A percentile compares a stretch with the other conserved stretches of the same genome.
These are phyloP conservation scores for Forsythia suspensa DNA, from an alignment of 257 asterid genomes.

Conservation along the genomic window DNA sequence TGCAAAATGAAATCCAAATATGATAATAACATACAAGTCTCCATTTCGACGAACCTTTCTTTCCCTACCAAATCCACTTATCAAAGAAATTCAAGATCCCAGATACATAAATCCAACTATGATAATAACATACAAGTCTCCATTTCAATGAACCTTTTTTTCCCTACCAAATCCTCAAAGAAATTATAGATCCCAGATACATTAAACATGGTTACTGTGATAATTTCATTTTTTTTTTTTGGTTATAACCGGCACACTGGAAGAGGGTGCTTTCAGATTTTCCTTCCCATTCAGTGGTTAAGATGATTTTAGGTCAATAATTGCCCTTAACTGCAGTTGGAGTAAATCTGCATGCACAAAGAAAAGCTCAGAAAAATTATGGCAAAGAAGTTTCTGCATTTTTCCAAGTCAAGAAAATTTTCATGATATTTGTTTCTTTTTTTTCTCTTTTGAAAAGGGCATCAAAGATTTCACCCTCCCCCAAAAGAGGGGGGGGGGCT, in stretches of 20 bases:
- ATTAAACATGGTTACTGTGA: neutral
- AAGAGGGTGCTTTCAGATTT: neutral
- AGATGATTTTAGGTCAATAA: neutral
- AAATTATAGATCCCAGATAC: neutral
- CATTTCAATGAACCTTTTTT: neutral
- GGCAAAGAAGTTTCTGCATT: neutral
- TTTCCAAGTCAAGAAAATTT: neutral
- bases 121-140: neutral
- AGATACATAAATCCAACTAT: neutral
- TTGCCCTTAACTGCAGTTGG: neutral
- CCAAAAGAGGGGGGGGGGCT: no score
- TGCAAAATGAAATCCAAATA: neutral
- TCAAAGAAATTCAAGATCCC: neutral
- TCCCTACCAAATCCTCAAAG: neutral
- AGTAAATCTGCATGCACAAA: neutral
- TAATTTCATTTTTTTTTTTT: neutral
- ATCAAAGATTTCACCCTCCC: no score
- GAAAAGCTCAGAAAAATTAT: neutral
- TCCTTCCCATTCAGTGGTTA: neutral
- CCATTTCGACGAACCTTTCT: neutral
- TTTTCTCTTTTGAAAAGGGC: no score
- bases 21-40: neutral
- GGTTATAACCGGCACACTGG: neutral
- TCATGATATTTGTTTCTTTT: neutral
- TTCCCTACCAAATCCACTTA: neutral